phyloP scores from a whole-genome alignment of 352 stramenopile species.

The Globisporangium okanoganense region DNA sequence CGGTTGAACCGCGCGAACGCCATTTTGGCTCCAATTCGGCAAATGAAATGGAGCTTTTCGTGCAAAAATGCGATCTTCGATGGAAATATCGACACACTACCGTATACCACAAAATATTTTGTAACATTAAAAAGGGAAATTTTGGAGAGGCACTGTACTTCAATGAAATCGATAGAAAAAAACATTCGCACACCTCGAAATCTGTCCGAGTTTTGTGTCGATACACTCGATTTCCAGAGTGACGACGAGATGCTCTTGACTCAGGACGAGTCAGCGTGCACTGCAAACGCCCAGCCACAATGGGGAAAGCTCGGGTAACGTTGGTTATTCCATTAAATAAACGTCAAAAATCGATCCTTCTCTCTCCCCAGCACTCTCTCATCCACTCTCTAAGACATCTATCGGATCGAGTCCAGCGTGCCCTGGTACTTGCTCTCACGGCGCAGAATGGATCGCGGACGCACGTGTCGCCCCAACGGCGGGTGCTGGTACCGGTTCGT shows the following conservation, averaged over 20 bases:
- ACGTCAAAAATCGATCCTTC: neutral
- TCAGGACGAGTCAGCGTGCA: too few species aligned
- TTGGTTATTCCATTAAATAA: neutral
- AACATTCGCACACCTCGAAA: neutral
- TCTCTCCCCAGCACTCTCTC: neutral
- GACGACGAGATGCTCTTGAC: too few species aligned
- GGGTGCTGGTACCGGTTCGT: conserved; percentile 25
- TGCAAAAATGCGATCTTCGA: neutral
- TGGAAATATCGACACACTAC: neutral
- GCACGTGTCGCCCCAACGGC: conserved; percentile 10
- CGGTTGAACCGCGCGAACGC: conserved; percentile 15
- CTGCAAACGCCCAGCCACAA: too few species aligned
- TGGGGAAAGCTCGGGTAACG: neutral
- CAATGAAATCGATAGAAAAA: neutral
- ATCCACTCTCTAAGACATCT: neutral
- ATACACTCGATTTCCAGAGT: too few species aligned
- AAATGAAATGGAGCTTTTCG: conserved; percentile 2
- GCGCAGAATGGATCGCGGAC: conserved; percentile 13
- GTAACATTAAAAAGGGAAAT: too few species aligned
- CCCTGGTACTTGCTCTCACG: conserved; percentile 1
- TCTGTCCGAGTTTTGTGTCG: neutral
- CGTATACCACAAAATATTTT: neutral
- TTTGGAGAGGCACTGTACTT: neutral
- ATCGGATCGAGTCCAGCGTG: neutral
- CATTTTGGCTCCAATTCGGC: neutral